A percentile compares a stretch with the other conserved stretches of the same genome.
Conservation (phyloP, 192 early-diverging fungal genomes). For the Gamsiella multidivaricata region DNA sequence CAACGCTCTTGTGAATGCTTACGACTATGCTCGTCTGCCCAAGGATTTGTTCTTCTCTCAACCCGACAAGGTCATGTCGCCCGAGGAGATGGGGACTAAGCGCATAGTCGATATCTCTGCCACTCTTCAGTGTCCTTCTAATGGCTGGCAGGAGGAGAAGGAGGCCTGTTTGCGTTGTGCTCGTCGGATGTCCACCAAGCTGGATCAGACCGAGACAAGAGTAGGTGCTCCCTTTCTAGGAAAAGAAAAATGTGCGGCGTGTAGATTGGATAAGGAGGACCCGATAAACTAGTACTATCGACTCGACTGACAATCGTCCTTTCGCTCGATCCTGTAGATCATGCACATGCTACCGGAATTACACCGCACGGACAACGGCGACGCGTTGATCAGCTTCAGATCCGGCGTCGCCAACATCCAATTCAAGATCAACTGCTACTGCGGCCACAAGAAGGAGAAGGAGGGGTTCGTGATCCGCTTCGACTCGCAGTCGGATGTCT, state of each 20-base stretch:
- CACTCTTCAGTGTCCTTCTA: constrained; percentile 50
- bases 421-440: constrained; percentile 55
- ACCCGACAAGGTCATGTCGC: constrained; percentile 48
- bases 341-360: constrained; percentile 51
- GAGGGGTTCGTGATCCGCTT: constrained; percentile 54
- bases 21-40: constrained; percentile 49
- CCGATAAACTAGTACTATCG: not conserved
- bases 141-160: constrained; percentile 51
- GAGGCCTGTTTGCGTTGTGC: constrained; percentile 50
- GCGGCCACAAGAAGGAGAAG: constrained; percentile 54
- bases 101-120: constrained; percentile 39
- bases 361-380: constrained; percentile 46
- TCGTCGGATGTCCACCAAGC: constrained; percentile 52
- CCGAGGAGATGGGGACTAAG: constrained; percentile 44
- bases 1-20: constrained; percentile 17
- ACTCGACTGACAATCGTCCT: not conserved
- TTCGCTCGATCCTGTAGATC: constrained; percentile 14
- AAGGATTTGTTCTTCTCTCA: constrained; percentile 46
- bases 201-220: constrained; percentile 46
- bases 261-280: too few relatives aligned
- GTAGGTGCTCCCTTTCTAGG: constrained; percentile 13
- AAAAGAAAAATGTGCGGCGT: not conserved
- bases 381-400: constrained; percentile 42
- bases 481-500: constrained; percentile 35
- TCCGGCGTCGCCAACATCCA: constrained; percentile 51